Evolutionary conservation across 2,329 filamentous ascomycete species (phyloP).

Genomic region (Aschersonia sp.): DNA sequence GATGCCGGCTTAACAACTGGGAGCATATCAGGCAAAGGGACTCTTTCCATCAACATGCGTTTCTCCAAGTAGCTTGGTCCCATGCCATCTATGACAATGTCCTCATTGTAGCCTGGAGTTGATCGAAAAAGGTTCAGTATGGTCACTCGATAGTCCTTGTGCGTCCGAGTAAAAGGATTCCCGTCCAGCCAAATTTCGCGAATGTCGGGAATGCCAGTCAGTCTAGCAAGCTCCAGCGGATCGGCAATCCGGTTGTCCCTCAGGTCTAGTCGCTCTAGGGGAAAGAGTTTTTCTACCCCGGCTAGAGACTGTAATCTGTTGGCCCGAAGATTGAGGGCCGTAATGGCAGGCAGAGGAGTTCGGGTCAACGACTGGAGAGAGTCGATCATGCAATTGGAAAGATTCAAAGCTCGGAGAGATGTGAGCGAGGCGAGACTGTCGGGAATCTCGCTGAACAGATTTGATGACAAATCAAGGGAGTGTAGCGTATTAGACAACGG

Average conservation of each 20-base stretch:
- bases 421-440: slow-evolving; percentile 79
- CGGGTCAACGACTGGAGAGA: slow-evolving; percentile 76
- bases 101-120: slow-evolving; percentile 78
- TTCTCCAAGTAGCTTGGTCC: slow-evolving; percentile 76
- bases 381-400: slow-evolving; percentile 96
- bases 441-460: slow-evolving; percentile 87
- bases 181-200: slow-evolving; percentile 84
- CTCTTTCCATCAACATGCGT: slow-evolving; percentile 71
- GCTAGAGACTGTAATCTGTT: slow-evolving; percentile 80
- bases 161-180: slow-evolving; percentile 82
- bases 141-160: slow-evolving; percentile 69
- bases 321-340: slow-evolving; percentile 75
- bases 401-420: slow-evolving; percentile 77
- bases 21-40: slow-evolving; percentile 57
- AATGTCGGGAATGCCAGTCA: slow-evolving; percentile 84
- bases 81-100: slow-evolving; percentile 75
- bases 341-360: slow-evolving; percentile 83
- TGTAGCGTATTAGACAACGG: slow-evolving; percentile 80
- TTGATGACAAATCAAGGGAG: slow-evolving; percentile 83
- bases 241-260: slow-evolving; percentile 86
- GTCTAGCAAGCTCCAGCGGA: slow-evolving; percentile 73
- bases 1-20: slow-evolving; percentile 61
- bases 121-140: slow-evolving; percentile 95
- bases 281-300: slow-evolving; percentile 77
- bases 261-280: slow-evolving; percentile 78